Conservation (phyloP, 768 basidiomycete species). For the Agaricus bisporus region DNA sequence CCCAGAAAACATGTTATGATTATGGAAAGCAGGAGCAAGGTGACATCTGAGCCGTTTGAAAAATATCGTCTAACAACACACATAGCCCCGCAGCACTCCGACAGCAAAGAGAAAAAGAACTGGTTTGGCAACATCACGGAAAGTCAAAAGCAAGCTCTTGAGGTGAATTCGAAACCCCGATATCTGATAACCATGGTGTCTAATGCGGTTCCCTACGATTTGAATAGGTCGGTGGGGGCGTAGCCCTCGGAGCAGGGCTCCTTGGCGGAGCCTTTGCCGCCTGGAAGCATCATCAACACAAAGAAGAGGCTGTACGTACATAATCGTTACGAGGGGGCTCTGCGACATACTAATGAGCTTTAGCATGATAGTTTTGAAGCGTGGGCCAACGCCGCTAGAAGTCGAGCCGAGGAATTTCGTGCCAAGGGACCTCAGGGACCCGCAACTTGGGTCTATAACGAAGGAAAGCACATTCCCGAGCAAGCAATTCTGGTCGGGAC, state of each 20-base stretch:
- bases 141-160: background rate
- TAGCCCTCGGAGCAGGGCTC: slow-evolving; percentile 47
- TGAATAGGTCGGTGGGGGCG: slow-evolving; percentile 56
- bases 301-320: slow-evolving; percentile 44
- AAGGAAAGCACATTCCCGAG: slow-evolving; percentile 53
- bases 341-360: background rate
- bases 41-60: background rate
- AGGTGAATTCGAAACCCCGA: background rate
- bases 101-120: slow-evolving; percentile 39
- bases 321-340: background rate
- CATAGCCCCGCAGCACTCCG: slow-evolving; percentile 17
- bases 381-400: slow-evolving; percentile 52
- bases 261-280: slow-evolving; percentile 46
- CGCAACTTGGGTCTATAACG: slow-evolving; percentile 55
- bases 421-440: slow-evolving; percentile 37
- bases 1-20: slow-evolving; percentile 1
- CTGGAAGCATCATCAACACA: slow-evolving; percentile 51
- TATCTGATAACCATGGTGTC: background rate
- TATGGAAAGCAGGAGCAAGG: slow-evolving; percentile 12
- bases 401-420: slow-evolving; percentile 45
- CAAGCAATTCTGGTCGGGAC: slow-evolving; percentile 53
- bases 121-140: slow-evolving; percentile 39
- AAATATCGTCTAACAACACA: background rate
- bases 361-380: slow-evolving; percentile 44
- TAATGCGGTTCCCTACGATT: background rate